Evolutionary conservation across 208 protist species (phyloP), one percentile per base, ranked within the genome.

Genomic region (Jaenimonas drosophilae): DNA sequence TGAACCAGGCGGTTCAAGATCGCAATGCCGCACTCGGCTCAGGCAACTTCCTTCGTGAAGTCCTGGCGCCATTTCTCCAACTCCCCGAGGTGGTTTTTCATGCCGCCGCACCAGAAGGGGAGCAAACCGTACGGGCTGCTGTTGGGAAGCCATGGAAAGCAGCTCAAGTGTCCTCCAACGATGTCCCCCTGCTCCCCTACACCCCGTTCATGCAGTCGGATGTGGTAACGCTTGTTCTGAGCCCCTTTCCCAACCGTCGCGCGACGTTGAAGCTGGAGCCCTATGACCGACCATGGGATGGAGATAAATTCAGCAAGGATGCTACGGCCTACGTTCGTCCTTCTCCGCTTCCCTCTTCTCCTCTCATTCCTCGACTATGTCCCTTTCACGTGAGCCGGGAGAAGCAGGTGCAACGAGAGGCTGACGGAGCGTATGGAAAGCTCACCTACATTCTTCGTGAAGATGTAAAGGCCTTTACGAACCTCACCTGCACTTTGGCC

Each of bases 401-500:
- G 28, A 19, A 25, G 9, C 14, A 3, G 11, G 29, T 58, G 0
- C 25, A 23, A 25, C 59, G 59, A 11, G 30, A 9, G 24, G 4
- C 5, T 3, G 4, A 16, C 12, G 56, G 64, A 0, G 24, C 39
- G 11, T 77, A 72, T 38, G 55, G 36, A 28, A 23, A 43, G 7
- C 42, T 90, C 28, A 54, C 45, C 27, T 83, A 74, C 50, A 38
- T 66, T 19, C 59, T 91, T 16, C 44, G 53, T 3, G 62, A 61
- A 1, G 41, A 25, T 37, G 74, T 62, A 11, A 66, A 68, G 21
- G 71, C 66, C 32, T 88, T 91, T 59, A 85, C 70, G 4, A 49
- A 56, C 1, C 49, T 88, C 21, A 55, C 83, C 31, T 61, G 54
- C 14, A 70, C 70, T 1, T 46, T 88, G 31, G 61, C 60, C 6